phyloP scores from a whole-genome alignment of 805 yeast species.

The Myxozyma lipomycoides region DNA sequence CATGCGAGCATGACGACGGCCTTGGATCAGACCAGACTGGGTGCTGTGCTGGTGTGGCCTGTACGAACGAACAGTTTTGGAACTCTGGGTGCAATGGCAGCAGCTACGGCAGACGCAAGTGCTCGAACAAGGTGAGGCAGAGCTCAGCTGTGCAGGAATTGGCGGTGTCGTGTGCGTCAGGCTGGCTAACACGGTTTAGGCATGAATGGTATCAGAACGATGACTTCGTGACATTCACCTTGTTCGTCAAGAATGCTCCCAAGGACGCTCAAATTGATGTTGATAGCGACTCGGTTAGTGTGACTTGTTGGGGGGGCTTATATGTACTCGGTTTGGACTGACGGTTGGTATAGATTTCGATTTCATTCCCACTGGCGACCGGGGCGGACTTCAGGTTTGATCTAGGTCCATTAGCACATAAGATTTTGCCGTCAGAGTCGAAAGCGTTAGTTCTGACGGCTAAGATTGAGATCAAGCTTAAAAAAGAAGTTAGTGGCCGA shows the following conservation, averaged over 20 bases:
- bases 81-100: too few species aligned
- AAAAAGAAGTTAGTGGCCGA: conserved; percentile 40
- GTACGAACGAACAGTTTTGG: too few species aligned
- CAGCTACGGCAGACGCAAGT: too few species aligned
- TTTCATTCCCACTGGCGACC: conserved; percentile 25
- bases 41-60: too few species aligned
- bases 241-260: conserved; percentile 67
- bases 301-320: background rate
- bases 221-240: conserved; percentile 55
- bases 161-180: too few species aligned
- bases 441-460: conserved; percentile 56
- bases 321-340: background rate
- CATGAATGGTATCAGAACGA: conserved; percentile 74
- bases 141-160: too few species aligned
- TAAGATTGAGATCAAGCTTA: conserved; percentile 66
- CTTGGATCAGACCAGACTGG: too few species aligned
- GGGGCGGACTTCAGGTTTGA: conserved; percentile 56
- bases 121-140: too few species aligned
- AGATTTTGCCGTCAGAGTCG: conserved; percentile 48
- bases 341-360: conserved; percentile 16
- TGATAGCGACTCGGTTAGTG: conserved; percentile 17
- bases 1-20: too few species aligned
- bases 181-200: too few species aligned
- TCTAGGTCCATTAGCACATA: conserved; percentile 51
- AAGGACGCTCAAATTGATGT: conserved; percentile 46